phyloP scores from a whole-genome alignment of 352 stramenopile genomes.

The Globisporangium recalcitrans region DNA sequence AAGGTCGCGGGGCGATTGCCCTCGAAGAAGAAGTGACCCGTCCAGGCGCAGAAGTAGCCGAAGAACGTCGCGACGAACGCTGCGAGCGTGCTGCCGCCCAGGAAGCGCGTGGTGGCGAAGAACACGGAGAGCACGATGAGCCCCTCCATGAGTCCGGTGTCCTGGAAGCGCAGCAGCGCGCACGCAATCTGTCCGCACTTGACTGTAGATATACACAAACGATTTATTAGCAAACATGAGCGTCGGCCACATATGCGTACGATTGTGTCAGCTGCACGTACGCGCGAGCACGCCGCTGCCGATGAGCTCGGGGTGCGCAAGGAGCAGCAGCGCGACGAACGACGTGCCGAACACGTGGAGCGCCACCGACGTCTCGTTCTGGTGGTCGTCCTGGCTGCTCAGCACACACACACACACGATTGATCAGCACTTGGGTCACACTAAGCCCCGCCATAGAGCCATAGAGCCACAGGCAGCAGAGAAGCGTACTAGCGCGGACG shows the following conservation, averaged over 20 bases:
- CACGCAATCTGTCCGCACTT: constrained; percentile 39
- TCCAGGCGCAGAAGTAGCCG: constrained; percentile 61
- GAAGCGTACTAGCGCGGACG: constrained; percentile 38
- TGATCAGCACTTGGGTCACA: background rate
- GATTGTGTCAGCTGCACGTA: background rate
- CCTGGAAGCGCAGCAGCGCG: constrained; percentile 29
- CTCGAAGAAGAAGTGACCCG: constrained; percentile 63
- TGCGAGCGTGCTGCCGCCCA: constrained; percentile 21
- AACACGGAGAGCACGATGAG: constrained; percentile 26
- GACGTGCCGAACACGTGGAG: constrained; percentile 42
- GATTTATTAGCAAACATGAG: no score
- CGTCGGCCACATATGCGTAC: background rate
- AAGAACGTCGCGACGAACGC: constrained; percentile 23
- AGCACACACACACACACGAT: background rate
- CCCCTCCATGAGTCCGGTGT: constrained; percentile 31
- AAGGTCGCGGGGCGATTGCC: constrained; percentile 57
- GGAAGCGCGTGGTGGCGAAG: constrained; percentile 28
- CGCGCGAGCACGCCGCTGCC: constrained; percentile 22
- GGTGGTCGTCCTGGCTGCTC: constrained; percentile 28
- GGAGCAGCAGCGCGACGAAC: constrained; percentile 27
- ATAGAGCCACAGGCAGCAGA: background rate
- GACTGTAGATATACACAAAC: constrained; percentile 9
- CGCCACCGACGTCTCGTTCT: constrained; percentile 37
- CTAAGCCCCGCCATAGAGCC: background rate
- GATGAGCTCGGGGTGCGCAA: constrained; percentile 36